Percentiles rank a stretch among this genome's conserved stretches.
phyloP scores from a whole-genome alignment of 805 yeast genomes.

The Barnettozyma vustinii region DNA sequence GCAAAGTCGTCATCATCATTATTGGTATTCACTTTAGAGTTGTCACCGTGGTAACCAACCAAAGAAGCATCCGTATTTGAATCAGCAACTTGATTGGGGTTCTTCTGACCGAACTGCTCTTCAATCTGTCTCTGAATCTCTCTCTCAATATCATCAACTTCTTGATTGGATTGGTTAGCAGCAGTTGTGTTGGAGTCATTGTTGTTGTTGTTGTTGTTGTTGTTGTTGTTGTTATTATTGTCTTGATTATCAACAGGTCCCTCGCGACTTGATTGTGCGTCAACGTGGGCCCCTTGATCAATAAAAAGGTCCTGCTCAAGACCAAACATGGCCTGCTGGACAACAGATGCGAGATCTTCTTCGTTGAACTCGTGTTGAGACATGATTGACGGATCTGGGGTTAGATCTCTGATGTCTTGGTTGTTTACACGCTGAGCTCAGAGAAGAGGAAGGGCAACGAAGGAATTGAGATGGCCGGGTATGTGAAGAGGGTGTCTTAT shows the following conservation, averaged over 20 bases:
- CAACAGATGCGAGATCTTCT: constrained; percentile 33
- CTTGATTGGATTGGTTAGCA: not conserved
- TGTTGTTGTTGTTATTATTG: constrained; percentile 6
- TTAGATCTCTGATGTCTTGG: not conserved
- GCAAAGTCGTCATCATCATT: constrained; percentile 24
- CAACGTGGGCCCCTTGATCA: not conserved
- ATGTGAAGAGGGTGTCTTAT: not conserved
- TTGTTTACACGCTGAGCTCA: not conserved
- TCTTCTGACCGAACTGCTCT: constrained; percentile 14
- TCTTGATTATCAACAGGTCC: not conserved
- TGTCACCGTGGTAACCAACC: constrained; percentile 3
- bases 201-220: constrained; percentile 3
- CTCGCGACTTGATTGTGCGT: not conserved
- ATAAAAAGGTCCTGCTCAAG: constrained; percentile 11
- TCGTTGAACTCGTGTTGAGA: constrained; percentile 17
- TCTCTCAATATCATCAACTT: constrained; percentile 18
- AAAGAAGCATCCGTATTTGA: constrained; percentile 3
- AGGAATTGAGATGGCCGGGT: not conserved
- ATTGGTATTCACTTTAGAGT: constrained; percentile 3
- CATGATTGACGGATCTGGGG: constrained; percentile 3
- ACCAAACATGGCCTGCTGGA: constrained; percentile 33
- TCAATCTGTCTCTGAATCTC: constrained; percentile 24
- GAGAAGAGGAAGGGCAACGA: not conserved
- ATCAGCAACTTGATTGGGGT: not conserved
- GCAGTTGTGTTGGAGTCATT: not conserved